Conservation (phyloP, 805 yeast genomes). For the Komagataella phaffii region DNA sequence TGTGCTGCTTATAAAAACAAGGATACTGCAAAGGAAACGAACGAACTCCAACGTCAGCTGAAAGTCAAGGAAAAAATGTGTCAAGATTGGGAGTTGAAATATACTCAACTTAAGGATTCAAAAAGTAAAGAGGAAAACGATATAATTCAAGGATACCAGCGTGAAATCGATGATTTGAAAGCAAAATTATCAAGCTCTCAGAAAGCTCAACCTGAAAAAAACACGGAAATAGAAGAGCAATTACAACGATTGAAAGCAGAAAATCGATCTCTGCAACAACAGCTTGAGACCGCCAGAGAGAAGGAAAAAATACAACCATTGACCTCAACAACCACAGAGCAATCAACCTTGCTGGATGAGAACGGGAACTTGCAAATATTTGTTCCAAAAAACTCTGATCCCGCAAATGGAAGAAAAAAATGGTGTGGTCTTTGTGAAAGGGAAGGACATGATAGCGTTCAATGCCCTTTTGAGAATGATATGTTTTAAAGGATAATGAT, state of each 20-base stretch:
- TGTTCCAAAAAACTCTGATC: constrained; percentile 9
- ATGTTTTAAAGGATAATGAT: not conserved
- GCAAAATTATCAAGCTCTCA: not conserved
- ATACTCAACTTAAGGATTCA: not conserved
- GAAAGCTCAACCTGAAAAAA: not conserved
- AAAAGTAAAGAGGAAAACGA: not conserved
- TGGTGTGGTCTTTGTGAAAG: constrained; percentile 95
- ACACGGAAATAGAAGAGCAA: not conserved
- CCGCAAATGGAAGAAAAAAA: constrained; percentile 56
- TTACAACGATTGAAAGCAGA: not conserved
- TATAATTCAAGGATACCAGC: not conserved
- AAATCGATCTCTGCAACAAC: not conserved
- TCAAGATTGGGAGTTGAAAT: not conserved
- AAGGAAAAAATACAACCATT: not conserved
- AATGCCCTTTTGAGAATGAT: constrained; percentile 76
- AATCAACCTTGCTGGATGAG: not conserved
- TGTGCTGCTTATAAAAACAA: not conserved
- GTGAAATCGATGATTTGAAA: not conserved
- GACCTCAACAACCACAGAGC: not conserved
- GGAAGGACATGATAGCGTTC: constrained; percentile 75
- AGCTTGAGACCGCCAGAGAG: not conserved
- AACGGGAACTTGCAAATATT: not conserved
- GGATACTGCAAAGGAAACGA: constrained; percentile 8
- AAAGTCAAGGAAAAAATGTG: constrained; percentile 2
- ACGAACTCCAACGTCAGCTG: constrained; percentile 2